Evolutionary conservation across 768 basidiomycete species (phyloP).

Genomic region (Termitomyces titanicus): DNA sequence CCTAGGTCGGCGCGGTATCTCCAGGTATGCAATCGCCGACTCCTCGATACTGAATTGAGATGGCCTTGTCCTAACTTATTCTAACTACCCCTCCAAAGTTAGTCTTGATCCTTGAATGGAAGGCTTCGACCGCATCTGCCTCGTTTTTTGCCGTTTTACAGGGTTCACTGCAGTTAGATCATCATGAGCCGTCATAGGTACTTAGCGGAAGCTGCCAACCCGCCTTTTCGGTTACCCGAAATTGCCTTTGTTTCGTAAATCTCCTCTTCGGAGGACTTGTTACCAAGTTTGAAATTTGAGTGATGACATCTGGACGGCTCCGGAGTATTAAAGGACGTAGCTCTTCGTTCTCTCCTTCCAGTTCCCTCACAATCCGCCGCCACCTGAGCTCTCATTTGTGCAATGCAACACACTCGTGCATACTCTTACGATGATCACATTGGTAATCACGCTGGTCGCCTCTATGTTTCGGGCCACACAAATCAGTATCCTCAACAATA

Average conservation of each 20-base stretch:
- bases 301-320: slow-evolving; percentile 37
- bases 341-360: slow-evolving; percentile 17
- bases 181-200: slow-evolving; percentile 33
- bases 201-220: slow-evolving; percentile 29
- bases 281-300: slow-evolving; percentile 33
- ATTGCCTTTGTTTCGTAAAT: slow-evolving; percentile 35
- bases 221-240: slow-evolving; percentile 38
- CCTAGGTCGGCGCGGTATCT: slow-evolving; percentile 32
- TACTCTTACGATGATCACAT: slow-evolving; percentile 39
- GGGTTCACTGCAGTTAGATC: slow-evolving; percentile 33
- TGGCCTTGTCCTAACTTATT: slow-evolving; percentile 10
- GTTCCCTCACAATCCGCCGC: slow-evolving; percentile 24
- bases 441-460: slow-evolving; percentile 26
- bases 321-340: slow-evolving; percentile 43
- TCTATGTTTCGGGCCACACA: slow-evolving; percentile 21
- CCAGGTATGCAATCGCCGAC: slow-evolving; percentile 31
- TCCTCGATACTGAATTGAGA: slow-evolving; percentile 14
- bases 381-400: slow-evolving; percentile 20
- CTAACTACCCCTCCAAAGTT: slow-evolving; percentile 17
- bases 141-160: slow-evolving; percentile 23
- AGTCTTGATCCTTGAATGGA: slow-evolving; percentile 17
- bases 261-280: slow-evolving; percentile 32
- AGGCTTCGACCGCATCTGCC: slow-evolving; percentile 14
- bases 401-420: slow-evolving; percentile 39
- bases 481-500: slow-evolving; percentile 24